Evolutionary conservation across 257 asterid species (phyloP), one percentile per base, ranked within the genome.

Genomic region (Lithospermum erythrorhizon): DNA sequence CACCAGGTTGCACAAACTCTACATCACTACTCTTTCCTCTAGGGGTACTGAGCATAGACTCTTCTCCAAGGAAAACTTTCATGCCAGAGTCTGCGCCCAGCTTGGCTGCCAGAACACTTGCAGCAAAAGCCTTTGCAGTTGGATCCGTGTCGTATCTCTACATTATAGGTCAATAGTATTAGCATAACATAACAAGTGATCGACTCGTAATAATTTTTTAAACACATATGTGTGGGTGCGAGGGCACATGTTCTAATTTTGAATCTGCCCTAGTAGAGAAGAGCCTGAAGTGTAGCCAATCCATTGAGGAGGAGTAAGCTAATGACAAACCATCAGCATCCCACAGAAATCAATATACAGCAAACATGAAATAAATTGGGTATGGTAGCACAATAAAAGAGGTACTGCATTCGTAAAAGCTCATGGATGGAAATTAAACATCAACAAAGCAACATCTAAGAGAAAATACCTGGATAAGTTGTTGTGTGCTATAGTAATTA

Each of bases 61-160:
- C 94, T 18, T 85, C 84, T 47, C 74, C 87, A 66, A 85, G 4
- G 21, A 62, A 67, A 19, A 88, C 73, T 65, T 80, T 88, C 66
- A 88, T 58, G 57, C 94, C 94, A 65, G 90, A 79, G 72, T 88
- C 87, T 27, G 86, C 77, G 57, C 94, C 87, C 70, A 88, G 61
- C 80, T 88, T 88, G 58, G 90, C 77, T 20, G 96, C 95, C 55
- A 85, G 85, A 37, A 83, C 82, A 23, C 81, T 68, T 32, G 95
- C 94, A 29, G 94, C 95, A 61, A 94, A 94, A 19, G 86, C 90
- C 83, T 83, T 83, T 24, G 94, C 87, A 62, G 93, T 90, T 61
- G 94, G 96, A 68, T 88, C 96, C 21, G 89, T 66, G 70, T 88
- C 95, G 10, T 88, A 85, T 73, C 83, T 85, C 96, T 83, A 82